These are phyloP conservation scores for Amborella trichopoda DNA, from an alignment of 164 flowering plant genomes.

Conservation along the genomic window DNA sequence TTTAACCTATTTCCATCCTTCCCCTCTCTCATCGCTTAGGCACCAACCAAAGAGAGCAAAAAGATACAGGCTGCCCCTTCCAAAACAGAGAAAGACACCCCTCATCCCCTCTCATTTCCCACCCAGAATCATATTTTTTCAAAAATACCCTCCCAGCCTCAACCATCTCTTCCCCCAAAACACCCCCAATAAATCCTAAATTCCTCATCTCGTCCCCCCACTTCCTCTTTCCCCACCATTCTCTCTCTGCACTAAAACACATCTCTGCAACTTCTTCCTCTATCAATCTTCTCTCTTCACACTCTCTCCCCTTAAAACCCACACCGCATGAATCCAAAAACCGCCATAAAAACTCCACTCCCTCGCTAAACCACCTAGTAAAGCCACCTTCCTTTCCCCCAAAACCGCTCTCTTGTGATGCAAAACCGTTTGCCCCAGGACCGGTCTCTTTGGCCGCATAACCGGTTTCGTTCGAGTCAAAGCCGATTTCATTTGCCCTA, in stretches of 20 bases:
- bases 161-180: slow-evolving; percentile 46
- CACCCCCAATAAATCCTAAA: slow-evolving; percentile 35
- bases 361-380: slow-evolving; percentile 31
- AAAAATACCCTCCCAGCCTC: slow-evolving; percentile 53
- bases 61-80: slow-evolving; percentile 77
- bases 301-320: slow-evolving; percentile 67
- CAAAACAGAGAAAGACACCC: slow-evolving; percentile 45
- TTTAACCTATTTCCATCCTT: neutral
- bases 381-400: slow-evolving; percentile 33
- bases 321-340: slow-evolving; percentile 67
- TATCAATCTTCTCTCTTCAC: slow-evolving; percentile 51
- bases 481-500: no score
- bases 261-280: slow-evolving; percentile 70
- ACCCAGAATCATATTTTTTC: slow-evolving; percentile 59
- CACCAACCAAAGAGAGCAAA: slow-evolving; percentile 54
- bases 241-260: slow-evolving; percentile 21
- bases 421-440: no score
- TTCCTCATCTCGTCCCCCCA: slow-evolving; percentile 63
- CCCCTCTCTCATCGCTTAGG: neutral
- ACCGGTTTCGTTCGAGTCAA: no score
- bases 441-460: no score
- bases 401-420: slow-evolving; percentile 53
- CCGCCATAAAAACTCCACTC: slow-evolving; percentile 58
- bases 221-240: slow-evolving; percentile 46
- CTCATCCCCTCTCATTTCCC: slow-evolving; percentile 66